phyloP scores from a whole-genome alignment of 108 stramenopile species.

The Pseudonitzschia multistriata region DNA sequence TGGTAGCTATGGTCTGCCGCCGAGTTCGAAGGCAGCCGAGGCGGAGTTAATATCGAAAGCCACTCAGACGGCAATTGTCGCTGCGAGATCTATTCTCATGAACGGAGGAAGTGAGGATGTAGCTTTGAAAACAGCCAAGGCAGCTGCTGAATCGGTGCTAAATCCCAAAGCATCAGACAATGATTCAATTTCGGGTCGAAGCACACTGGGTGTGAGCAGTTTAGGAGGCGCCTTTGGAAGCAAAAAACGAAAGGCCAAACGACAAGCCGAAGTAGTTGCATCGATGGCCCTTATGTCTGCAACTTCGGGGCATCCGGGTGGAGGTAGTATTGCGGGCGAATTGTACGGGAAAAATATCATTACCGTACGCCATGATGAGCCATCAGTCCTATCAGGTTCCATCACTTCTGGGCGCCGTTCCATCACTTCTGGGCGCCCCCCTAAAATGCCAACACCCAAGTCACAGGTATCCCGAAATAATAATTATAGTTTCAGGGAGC shows the following conservation, averaged over 20 bases:
- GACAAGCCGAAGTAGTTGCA: constrained; percentile 52
- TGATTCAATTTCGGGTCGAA: constrained; percentile 19
- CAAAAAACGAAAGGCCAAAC: constrained; percentile 37
- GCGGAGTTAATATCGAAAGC: constrained; percentile 45
- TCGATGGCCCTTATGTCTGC: constrained; percentile 48
- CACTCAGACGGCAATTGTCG: constrained; percentile 41
- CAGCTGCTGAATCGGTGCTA: constrained; percentile 51
- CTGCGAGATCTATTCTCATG: constrained; percentile 50
- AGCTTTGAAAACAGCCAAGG: constrained; percentile 57
- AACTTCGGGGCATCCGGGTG: constrained; percentile 1
- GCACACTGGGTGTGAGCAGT: constrained; percentile 5
- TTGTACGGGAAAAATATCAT: constrained; percentile 26
- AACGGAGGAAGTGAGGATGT: constrained; percentile 45
- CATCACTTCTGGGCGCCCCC: too few species aligned
- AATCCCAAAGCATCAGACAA: constrained; percentile 21
- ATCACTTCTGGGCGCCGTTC: too few species aligned
- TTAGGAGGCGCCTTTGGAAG: constrained; percentile 7
- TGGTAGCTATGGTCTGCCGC: background rate
- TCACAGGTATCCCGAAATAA: background rate
- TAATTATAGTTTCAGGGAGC: background rate
- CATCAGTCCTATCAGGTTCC: constrained; percentile 27
- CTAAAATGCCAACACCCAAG: background rate
- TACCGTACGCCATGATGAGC: constrained; percentile 24
- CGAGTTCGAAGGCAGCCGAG: constrained; percentile 27
- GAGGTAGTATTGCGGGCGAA: constrained; percentile 13